Base-by-base conservation (phyloP, 2,329 filamentous ascomycete genomes). In the Lecanicillium sp. region DNA sequence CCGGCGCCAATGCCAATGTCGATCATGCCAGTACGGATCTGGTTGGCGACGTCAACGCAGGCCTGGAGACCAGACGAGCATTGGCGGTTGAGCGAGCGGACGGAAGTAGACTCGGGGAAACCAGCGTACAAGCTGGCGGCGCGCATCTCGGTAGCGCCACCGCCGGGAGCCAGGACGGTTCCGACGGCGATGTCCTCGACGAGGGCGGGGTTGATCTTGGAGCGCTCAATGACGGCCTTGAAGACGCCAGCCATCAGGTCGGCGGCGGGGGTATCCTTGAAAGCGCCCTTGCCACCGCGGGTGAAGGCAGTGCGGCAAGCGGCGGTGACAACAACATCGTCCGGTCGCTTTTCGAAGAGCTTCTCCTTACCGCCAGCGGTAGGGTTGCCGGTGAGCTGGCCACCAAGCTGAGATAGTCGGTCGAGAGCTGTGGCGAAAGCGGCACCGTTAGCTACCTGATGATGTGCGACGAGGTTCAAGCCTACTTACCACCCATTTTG, bases 121-220 rank as follows among this genome's bases (percentile, higher is more conserved):
- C 92, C 92, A 36, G 92, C 92, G 6, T 87, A 87, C 41, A 97
- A 73, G 39, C 83, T 82, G 27, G 92, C 92, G 44, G 88, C 92
- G 49, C 92, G 84, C 80, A 95, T 96, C 69, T 97, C 92, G 33
- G 92, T 97, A 17, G 92, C 92, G 50, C 90, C 92, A 51, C 88
- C 92, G 45, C 92, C 92, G 25, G 90, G 90, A 14, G 90, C 80
- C 35, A 98, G 80, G 20, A 98, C 92, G 40, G 82, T 84, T 49
- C 92, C 92, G 42, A 97, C 89, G 37, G 84, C 84, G 49, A 98
- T 83, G 59, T 98, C 92, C 64, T 97, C 87, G 35, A 98, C 87
- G 27, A 92, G 73, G 28, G 69, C 69, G 17, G 92, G 89, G 65
- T 96, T 85, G 64, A 97, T 94, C 49, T 81, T 80, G 49, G 89